phyloP scores from a whole-genome alignment of 2,329 filamentous ascomycete genomes.

The Biscogniauxia marginata region DNA sequence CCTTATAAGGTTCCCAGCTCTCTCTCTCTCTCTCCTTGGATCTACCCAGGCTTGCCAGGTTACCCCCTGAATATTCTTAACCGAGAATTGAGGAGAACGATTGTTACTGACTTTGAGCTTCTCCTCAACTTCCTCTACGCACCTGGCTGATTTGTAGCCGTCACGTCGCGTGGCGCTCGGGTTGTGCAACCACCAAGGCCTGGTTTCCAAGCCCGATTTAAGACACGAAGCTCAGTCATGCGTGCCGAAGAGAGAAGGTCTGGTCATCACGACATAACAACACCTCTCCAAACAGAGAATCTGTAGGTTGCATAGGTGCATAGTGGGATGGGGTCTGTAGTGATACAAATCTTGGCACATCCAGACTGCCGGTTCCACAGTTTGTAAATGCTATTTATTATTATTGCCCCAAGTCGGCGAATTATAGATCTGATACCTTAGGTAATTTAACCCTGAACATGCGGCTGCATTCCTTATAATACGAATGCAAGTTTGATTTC shows the following conservation, averaged over 20 bases:
- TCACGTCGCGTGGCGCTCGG: background rate
- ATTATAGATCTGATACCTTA: no score
- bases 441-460: no score
- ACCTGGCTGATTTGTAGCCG: no score
- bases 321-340: no score
- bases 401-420: no score
- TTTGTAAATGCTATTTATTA: background rate
- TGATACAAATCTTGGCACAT: background rate
- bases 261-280: background rate
- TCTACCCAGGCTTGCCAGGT: no score
- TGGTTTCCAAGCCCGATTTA: background rate
- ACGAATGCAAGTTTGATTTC: no score
- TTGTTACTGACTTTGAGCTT: no score
- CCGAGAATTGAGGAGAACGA: no score
- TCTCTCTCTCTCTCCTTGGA: background rate
- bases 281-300: background rate
- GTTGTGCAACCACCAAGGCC: background rate
- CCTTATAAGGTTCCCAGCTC: background rate
- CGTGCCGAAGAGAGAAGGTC: background rate
- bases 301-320: no score
- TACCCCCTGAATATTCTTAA: background rate
- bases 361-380: background rate
- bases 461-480: no score
- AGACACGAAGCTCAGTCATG: background rate
- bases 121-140: background rate